Base-by-base conservation (phyloP, 805 yeast species). In the Nematodospora valgi region DNA sequence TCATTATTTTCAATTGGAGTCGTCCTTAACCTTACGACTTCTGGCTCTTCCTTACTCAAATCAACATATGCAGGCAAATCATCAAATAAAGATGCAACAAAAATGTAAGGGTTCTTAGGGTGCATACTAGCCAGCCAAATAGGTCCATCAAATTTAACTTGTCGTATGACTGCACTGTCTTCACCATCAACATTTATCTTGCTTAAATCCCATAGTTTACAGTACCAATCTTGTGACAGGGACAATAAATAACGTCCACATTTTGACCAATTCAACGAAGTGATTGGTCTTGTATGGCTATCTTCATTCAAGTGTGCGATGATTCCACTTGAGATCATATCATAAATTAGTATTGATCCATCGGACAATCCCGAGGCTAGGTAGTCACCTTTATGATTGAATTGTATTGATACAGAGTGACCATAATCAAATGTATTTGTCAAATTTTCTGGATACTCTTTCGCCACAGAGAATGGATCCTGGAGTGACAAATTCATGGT, bases 401-500 rank as follows among this genome's bases (percentile, higher is more conserved):
- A 85, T 52, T 74, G 76, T 25, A 88, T 70, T 39, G 76, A 76
- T 6, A 86, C 82, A 28, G 78, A 75, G 43, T 74, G 78, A 2
- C 87, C 82, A 36, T 77, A 78, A 9, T 74, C 75, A 9, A 87
- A 60, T 0, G 89, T 79, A 41, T 79, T 79, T 2, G 83, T 74
- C n/a, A 86, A 72, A 1, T 82, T 73, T 41, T 89, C 96, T 0
- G 98, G 98, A 49, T 76, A 89, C 52, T 89, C 98, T 51, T 86
- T 87, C 14, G 95, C 82, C 15, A 91, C 88, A 2, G 91, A 78
- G 56, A 87, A 86, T 3, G 97, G 97, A 58, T 89, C 98, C 44
- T 86, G 76, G 16, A 91, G 69, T 7, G 93, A 70, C 22, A 88
- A 65, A 56, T 89, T 89, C 93, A 86, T 86, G 16, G 8, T 23